phyloP scores from a whole-genome alignment of 1,139 yeast genomes.

The Diutina sp. region DNA sequence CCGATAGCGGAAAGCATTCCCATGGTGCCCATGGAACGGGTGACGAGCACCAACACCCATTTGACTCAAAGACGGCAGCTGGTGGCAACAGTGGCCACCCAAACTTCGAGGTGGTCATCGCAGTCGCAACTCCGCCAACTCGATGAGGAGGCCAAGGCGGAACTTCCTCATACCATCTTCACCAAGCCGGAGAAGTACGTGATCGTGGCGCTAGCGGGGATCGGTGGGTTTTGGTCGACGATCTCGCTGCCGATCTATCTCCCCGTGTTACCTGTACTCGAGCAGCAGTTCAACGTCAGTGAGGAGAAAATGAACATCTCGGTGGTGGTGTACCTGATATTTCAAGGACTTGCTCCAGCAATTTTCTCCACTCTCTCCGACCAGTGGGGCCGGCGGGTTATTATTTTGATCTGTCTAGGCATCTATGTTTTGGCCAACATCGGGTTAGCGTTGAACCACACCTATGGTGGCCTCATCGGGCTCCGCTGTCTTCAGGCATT shows the following conservation, averaged over 20 bases:
- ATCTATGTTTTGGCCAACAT: conserved; percentile 22
- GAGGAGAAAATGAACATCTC: conserved; percentile 49
- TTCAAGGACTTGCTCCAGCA: conserved; percentile 59
- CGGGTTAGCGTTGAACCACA: background rate
- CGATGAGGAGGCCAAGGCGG: background rate
- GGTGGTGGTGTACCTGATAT: conserved; percentile 56
- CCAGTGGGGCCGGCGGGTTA: conserved; percentile 55
- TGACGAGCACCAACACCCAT: background rate
- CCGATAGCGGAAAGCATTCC: background rate
- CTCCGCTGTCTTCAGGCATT: conserved; percentile 55
- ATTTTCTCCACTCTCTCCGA: conserved; percentile 58
- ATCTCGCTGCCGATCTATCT: conserved; percentile 38
- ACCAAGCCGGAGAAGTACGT: background rate
- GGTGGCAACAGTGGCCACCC: background rate
- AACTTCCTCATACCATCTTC: background rate
- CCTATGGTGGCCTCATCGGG: background rate
- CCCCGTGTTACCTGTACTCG: conserved; percentile 52
- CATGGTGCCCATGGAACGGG: background rate
- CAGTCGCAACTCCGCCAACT: background rate
- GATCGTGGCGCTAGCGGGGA: background rate
- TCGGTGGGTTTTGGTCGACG: conserved; percentile 1
- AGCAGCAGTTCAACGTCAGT: conserved; percentile 35
- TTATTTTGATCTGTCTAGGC: conserved; percentile 36
- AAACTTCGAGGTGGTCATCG: background rate
- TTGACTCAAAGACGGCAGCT: background rate